Conservation (phyloP, 139 green algal species). For the Gonium pectorale region DNA sequence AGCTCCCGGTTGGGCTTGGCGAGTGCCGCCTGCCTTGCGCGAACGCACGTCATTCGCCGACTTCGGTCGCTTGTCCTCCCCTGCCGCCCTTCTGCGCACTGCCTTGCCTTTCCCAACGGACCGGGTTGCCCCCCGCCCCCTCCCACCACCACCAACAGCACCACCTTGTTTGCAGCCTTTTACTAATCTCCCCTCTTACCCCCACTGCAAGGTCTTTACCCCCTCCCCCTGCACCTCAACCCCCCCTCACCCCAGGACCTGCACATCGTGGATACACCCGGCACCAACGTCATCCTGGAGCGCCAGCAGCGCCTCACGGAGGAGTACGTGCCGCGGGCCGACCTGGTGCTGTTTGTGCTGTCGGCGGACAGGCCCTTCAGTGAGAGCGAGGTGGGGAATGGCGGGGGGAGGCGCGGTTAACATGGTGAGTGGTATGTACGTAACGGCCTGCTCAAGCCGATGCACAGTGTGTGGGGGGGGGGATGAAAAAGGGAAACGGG, state of each 20-base stretch:
- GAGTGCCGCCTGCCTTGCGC: too few relatives aligned
- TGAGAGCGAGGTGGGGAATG: slow-evolving; percentile 85
- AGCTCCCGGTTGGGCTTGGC: too few relatives aligned
- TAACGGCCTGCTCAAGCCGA: too few relatives aligned
- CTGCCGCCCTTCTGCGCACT: too few relatives aligned
- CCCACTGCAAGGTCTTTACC: background rate
- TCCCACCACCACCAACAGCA: background rate
- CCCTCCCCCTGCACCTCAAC: background rate
- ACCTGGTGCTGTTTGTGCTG: slow-evolving; percentile 98
- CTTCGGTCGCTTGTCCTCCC: too few relatives aligned
- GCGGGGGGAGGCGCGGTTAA: background rate
- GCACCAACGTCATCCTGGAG: slow-evolving; percentile 98
- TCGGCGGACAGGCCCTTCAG: slow-evolving; percentile 91
- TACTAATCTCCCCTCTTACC: background rate
- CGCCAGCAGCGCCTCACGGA: slow-evolving; percentile 98
- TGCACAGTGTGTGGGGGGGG: too few relatives aligned
- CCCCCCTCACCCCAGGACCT: slow-evolving; percentile 9
- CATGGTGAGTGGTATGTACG: too few relatives aligned
- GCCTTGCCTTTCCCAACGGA: too few relatives aligned
- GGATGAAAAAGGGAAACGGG: too few relatives aligned
- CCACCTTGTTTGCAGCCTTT: too few relatives aligned
- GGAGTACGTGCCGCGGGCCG: slow-evolving; percentile 96
- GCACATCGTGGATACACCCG: slow-evolving; percentile 92
- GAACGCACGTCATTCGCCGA: too few relatives aligned
- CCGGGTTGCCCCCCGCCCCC: too few relatives aligned